Percentiles rank a stretch among this genome's conserved stretches.
Conservation (phyloP, 2,329 filamentous ascomycete genomes). For the Ceratocystis cubensis region DNA sequence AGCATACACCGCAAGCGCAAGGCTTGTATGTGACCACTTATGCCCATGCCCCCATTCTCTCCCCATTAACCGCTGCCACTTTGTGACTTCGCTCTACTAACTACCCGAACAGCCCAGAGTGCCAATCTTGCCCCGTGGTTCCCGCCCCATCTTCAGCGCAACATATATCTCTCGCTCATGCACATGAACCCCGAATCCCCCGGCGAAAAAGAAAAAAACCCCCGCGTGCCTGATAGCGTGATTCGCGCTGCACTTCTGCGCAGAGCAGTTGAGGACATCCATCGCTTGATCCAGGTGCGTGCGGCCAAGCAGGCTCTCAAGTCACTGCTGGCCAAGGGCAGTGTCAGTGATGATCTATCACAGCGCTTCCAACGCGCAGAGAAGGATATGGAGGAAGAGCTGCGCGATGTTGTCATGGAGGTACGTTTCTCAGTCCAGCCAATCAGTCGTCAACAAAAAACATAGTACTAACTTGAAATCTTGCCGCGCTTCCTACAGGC, state of each 20-base stretch:
- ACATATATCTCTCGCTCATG: conserved; percentile 85
- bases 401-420: conserved; percentile 87
- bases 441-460: background rate
- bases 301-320: conserved; percentile 79
- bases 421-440: conserved; percentile 35
- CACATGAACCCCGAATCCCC: conserved; percentile 56
- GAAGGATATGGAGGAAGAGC: conserved; percentile 94
- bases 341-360: conserved; percentile 92
- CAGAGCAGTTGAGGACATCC: conserved; percentile 84
- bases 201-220: conserved; percentile 59
- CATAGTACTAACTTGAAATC: background rate
- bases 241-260: conserved; percentile 79
- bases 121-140: conserved; percentile 92
- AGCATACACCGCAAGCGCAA: conserved; percentile 88
- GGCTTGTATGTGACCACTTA: conserved; percentile 45
- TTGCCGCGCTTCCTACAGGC: conserved; percentile 45
- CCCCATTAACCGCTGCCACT: background rate
- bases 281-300: conserved; percentile 77
- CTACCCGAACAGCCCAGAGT: conserved; percentile 47
- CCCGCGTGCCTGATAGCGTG: conserved; percentile 66
- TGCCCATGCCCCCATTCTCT: background rate
- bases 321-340: conserved; percentile 72
- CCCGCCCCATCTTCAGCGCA: conserved; percentile 74
- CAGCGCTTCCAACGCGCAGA: conserved; percentile 83
- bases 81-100: conserved; percentile 20